Evolutionary conservation across 2,329 filamentous ascomycete species (phyloP).

Genomic region (Fusarium sp.): DNA sequence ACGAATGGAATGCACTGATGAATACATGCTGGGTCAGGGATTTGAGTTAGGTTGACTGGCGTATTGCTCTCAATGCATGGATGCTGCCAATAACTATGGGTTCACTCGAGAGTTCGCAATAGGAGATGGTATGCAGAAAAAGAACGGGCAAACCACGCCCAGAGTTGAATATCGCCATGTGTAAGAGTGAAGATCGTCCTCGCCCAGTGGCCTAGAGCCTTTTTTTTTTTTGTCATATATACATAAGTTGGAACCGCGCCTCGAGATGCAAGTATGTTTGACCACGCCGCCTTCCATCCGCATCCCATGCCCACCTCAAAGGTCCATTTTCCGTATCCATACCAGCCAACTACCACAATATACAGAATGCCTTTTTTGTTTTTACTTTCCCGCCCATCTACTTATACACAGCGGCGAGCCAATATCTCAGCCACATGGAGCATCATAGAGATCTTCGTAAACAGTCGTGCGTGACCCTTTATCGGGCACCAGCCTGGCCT

Average conservation of each 20-base stretch:
- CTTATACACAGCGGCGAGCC: constrained; percentile 38
- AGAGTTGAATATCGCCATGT: constrained; percentile 29
- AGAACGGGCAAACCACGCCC: neutral
- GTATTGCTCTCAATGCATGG: neutral
- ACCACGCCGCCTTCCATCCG: constrained; percentile 23
- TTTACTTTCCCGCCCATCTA: constrained; percentile 28
- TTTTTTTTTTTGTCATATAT: constrained; percentile 32
- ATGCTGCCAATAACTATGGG: neutral
- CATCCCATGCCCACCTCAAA: constrained; percentile 31
- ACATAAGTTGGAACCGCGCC: constrained; percentile 41
- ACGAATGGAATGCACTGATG: constrained; percentile 31
- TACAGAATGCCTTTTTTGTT: constrained; percentile 30
- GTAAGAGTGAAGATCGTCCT: constrained; percentile 46
- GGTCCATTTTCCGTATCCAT: constrained; percentile 14
- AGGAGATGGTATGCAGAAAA: neutral
- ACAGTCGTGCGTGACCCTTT: constrained; percentile 17
- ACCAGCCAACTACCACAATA: constrained; percentile 26
- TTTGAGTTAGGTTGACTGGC: neutral
- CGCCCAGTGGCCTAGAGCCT: constrained; percentile 29
- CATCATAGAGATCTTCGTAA: constrained; percentile 28
- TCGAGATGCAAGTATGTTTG: constrained; percentile 42
- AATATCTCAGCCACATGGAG: constrained; percentile 25
- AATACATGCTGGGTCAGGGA: constrained; percentile 8
- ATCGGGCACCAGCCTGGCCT: constrained; percentile 48
- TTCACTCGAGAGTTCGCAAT: neutral